Percentiles rank a stretch among this genome's conserved stretches.
Evolutionary conservation across 1,139 yeast species (phyloP).

Genomic region (Yamadazyma jaroonii): DNA sequence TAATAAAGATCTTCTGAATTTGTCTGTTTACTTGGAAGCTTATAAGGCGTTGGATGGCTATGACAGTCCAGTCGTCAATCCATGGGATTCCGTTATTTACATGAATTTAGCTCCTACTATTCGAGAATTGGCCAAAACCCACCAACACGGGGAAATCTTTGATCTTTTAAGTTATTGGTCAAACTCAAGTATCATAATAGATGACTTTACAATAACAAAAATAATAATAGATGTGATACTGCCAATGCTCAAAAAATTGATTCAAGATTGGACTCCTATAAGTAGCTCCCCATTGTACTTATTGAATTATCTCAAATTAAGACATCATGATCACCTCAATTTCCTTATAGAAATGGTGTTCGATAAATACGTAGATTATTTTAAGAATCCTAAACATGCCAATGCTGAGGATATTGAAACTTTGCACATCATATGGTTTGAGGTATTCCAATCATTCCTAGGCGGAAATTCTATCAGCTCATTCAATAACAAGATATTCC

Average conservation of each 20-base stretch:
- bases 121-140: neutral
- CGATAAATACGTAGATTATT: conserved; percentile 9
- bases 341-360: conserved; percentile 9
- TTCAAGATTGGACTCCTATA: conserved; percentile 10
- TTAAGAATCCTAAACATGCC: conserved; percentile 2
- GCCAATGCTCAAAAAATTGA: conserved; percentile 7
- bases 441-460: conserved; percentile 11
- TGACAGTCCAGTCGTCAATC: conserved; percentile 10
- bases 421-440: conserved; percentile 10
- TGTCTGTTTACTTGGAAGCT: conserved; percentile 2
- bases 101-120: conserved; percentile 5
- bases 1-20: conserved; percentile 3
- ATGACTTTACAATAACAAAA: conserved; percentile 6
- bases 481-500: conserved; percentile 6
- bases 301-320: conserved; percentile 11
- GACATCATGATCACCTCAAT: conserved; percentile 1
- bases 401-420: conserved; percentile 4
- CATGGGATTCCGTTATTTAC: conserved; percentile 15
- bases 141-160: conserved; percentile 7
- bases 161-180: conserved; percentile 10
- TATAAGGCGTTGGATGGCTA: conserved; percentile 7
- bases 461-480: neutral
- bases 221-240: conserved; percentile 9
- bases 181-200: conserved; percentile 2
- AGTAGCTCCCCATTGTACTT: conserved; percentile 10